A percentile compares a stretch with the other conserved stretches of the same genome.
These are phyloP conservation scores for Caloboletus firmus DNA, from an alignment of 1,284 basidiomycete species.

Conservation along the genomic window DNA sequence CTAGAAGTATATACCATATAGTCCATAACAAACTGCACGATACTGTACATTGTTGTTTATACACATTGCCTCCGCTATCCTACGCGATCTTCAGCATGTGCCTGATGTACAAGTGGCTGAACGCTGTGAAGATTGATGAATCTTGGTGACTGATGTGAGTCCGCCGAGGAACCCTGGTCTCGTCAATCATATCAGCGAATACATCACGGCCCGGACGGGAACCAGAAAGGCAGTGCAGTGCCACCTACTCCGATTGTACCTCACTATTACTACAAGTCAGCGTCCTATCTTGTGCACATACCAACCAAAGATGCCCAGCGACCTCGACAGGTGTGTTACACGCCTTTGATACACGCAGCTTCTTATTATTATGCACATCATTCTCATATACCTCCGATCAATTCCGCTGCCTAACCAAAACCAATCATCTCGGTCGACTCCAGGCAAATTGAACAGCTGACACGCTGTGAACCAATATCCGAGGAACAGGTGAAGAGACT, in stretches of 20 bases:
- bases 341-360: slow-evolving; percentile 32
- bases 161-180: slow-evolving; percentile 1
- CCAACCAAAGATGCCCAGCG: slow-evolving; percentile 43
- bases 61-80: slow-evolving; percentile 14
- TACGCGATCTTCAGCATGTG: slow-evolving; percentile 17
- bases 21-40: slow-evolving; percentile 31
- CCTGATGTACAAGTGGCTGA: slow-evolving; percentile 24
- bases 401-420: slow-evolving; percentile 11
- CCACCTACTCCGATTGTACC: slow-evolving; percentile 24
- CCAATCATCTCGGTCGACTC: slow-evolving; percentile 9
- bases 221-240: slow-evolving; percentile 27
- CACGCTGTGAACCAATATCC: slow-evolving; percentile 89
- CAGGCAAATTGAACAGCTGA: slow-evolving; percentile 87
- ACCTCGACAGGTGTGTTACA: slow-evolving; percentile 48
- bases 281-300: slow-evolving; percentile 25
- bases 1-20: slow-evolving; percentile 38
- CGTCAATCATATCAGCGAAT: slow-evolving; percentile 10
- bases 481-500: slow-evolving; percentile 92
- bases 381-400: slow-evolving; percentile 24
- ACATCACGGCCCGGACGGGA: slow-evolving; percentile 14
- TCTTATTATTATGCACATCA: slow-evolving; percentile 28
- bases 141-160: slow-evolving; percentile 10
- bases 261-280: slow-evolving; percentile 35
- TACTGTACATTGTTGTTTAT: slow-evolving; percentile 39
- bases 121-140: slow-evolving; percentile 10